Base-by-base conservation (phyloP, 1,139 yeast genomes). In the Lodderomyces beijingensis region DNA sequence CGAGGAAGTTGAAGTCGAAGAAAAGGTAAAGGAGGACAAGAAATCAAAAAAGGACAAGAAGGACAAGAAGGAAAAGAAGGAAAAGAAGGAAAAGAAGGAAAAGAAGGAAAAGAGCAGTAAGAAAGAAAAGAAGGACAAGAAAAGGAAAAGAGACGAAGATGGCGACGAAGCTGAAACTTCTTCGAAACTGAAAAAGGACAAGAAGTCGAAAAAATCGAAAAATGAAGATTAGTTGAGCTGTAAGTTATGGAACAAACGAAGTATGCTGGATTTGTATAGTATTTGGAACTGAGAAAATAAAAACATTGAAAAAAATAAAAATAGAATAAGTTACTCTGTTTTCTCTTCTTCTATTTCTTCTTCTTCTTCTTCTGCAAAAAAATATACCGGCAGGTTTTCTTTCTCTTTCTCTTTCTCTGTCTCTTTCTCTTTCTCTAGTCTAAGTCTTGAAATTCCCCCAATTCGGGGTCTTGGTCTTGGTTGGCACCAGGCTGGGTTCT, bases 11-110 rank as follows among this genome's bases (percentile, higher is more conserved):
- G 54, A 59, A 45, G 53, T 56, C 58, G 55, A 59, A 41, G 42
- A 49, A 40, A 45, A 55, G 45, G 54, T 58, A 33, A 44, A 45
- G 32, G 41, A 46, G 40, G 40, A 39, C 28, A 38, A 41, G 38
- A 39, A 64, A 46, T 53, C 58, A 37, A 59, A 67, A 59, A 57
- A 69, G 45, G 59, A 65, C 30, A 60, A 68, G 62, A 55, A 67
- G 50, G 59, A 69, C 37, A 62, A 73, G 61, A 62, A 49, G 62
- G 66, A 18, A 65, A 70, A 62, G 49, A 54, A 30, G 48, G 48
- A 42, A 48, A 49, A 34, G 51, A 51, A 35, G 53, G 55, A 51
- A 49, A 65, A 71, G 54, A 64, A 70, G 54, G 62, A 65, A 40
- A 58, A 63, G 54, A 61, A 66, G 49, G 63, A 67, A 28, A 62